These are phyloP conservation scores for Globisporangium cederbergense DNA, from an alignment of 352 stramenopile species.

Conservation along the genomic window DNA sequence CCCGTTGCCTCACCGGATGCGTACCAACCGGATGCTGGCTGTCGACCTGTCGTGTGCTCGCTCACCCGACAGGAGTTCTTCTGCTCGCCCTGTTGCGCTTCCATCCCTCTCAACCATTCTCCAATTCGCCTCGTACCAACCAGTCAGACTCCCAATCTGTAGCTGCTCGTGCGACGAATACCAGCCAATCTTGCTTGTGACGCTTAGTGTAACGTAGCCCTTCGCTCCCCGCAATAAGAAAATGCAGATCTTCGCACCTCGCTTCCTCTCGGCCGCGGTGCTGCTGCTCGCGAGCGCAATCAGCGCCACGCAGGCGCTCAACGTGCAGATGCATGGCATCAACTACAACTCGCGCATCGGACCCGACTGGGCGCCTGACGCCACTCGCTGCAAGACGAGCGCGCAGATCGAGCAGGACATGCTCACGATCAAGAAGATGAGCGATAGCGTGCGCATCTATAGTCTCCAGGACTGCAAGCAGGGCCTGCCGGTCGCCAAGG, in stretches of 20 bases:
- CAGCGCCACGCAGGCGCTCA: conserved; percentile 26
- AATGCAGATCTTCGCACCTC: conserved; percentile 20
- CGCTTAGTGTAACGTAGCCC: background rate
- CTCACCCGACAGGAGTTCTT: background rate
- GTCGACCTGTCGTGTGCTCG: background rate
- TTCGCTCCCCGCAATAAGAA: background rate
- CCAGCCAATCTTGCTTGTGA: background rate
- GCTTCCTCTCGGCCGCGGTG: conserved; percentile 10
- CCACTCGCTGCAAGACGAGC: conserved; percentile 42
- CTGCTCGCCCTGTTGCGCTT: background rate
- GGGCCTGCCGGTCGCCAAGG: conserved; percentile 35
- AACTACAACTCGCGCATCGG: conserved; percentile 76
- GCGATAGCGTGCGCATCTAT: conserved; percentile 69
- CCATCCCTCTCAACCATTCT: background rate
- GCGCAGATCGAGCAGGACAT: conserved; percentile 55
- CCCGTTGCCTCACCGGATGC: background rate
- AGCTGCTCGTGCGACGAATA: conserved; percentile 1
- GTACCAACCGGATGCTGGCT: background rate
- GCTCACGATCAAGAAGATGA: conserved; percentile 34
- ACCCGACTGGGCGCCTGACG: conserved; percentile 38
- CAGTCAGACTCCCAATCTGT: background rate
- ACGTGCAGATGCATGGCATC: conserved; percentile 60
- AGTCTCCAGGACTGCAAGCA: conserved; percentile 56
- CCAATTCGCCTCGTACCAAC: conserved; percentile 4
- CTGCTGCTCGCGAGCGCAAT: conserved; percentile 14